Evolutionary conservation across 2,329 filamentous ascomycete genomes (phyloP).

Genomic region (Sarocladium kiliense): DNA sequence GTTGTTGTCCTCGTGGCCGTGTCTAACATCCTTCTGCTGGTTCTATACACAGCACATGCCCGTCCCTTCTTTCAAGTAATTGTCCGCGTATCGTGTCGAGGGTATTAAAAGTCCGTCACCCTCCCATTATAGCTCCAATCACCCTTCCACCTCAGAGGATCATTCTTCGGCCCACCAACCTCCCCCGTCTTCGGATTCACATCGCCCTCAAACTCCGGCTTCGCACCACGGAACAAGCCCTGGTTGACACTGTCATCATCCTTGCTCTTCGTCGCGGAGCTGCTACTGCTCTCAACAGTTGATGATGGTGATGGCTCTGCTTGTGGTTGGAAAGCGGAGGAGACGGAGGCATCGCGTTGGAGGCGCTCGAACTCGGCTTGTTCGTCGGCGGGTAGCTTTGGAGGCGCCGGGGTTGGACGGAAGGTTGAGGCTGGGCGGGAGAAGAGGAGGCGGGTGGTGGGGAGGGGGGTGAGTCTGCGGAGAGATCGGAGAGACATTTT

Average conservation of each 20-base stretch:
- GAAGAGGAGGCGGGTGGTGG: slow-evolving; percentile 11
- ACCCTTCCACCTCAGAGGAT: slow-evolving; percentile 82
- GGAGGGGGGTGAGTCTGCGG: slow-evolving; percentile 14
- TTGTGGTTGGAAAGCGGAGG: slow-evolving; percentile 34
- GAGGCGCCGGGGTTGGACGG: slow-evolving; percentile 62
- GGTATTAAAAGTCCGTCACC: slow-evolving; percentile 75
- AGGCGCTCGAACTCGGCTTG: slow-evolving; percentile 89
- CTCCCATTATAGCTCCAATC: slow-evolving; percentile 94
- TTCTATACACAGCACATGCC: not conserved
- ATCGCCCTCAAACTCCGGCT: slow-evolving; percentile 90
- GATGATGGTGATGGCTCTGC: slow-evolving; percentile 13
- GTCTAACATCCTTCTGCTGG: not conserved
- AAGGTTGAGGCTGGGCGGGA: slow-evolving; percentile 32
- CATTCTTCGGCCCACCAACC: slow-evolving; percentile 94
- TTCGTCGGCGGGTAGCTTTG: slow-evolving; percentile 79
- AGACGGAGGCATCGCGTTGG: slow-evolving; percentile 56
- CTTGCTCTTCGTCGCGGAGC: slow-evolving; percentile 16
- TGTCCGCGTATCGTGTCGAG: slow-evolving; percentile 9
- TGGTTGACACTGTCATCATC: slow-evolving; percentile 42
- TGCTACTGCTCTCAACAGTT: slow-evolving; percentile 15
- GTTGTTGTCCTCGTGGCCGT: not conserved
- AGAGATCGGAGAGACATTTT: not conserved
- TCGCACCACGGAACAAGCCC: slow-evolving; percentile 66
- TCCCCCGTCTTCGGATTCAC: slow-evolving; percentile 91
- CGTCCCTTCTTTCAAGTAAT: not conserved